Conservation (phyloP, 345 rosid species). For the Brassica incana region DNA sequence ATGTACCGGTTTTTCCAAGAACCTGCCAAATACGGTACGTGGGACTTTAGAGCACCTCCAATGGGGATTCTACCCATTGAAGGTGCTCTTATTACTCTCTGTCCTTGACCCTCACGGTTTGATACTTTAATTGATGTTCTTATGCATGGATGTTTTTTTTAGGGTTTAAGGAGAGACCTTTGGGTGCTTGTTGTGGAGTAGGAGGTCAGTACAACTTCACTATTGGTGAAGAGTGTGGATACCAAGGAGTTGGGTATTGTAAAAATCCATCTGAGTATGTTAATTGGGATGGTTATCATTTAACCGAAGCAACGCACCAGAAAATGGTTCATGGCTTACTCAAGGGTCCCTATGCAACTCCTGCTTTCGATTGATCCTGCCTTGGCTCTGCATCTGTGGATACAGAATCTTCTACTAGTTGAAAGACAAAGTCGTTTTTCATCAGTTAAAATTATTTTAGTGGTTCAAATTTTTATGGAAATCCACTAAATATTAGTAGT, state of each 20-base stretch:
- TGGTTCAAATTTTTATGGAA: too few species aligned
- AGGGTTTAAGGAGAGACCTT: conserved; percentile 39
- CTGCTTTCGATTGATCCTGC: conserved; percentile 35
- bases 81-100: not conserved
- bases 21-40: conserved; percentile 47
- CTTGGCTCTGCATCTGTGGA: conserved; percentile 3
- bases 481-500: too few species aligned
- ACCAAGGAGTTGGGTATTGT: conserved; percentile 25
- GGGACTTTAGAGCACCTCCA: not conserved
- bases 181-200: conserved; percentile 49
- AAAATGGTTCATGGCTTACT: conserved; percentile 28
- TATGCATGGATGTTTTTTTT: not conserved
- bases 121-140: not conserved
- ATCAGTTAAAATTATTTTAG: too few species aligned
- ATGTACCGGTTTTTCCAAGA: conserved; percentile 27
- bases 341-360: conserved; percentile 34
- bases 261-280: conserved; percentile 40
- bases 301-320: conserved; percentile 32
- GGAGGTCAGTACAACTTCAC: conserved; percentile 52
- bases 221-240: conserved; percentile 29
- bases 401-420: not conserved
- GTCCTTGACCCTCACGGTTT: not conserved
- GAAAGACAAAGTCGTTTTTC: not conserved
- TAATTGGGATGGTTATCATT: conserved; percentile 55
- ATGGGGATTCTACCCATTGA: too few species aligned